These are phyloP conservation scores for Lachnellula arida DNA, from an alignment of 2,329 filamentous ascomycete genomes.

Conservation along the genomic window DNA sequence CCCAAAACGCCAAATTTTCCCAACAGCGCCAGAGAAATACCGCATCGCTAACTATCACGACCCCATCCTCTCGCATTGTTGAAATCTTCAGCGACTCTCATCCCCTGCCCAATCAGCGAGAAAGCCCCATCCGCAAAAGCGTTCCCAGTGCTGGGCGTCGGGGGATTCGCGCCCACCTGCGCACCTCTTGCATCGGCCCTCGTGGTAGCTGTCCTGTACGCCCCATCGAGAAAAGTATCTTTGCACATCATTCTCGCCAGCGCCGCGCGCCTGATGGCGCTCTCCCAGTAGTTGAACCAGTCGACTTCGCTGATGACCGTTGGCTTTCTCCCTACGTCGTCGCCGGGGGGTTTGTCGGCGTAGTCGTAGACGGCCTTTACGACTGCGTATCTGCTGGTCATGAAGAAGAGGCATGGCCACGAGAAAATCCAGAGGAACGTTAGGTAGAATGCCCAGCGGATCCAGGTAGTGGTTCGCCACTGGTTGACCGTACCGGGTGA, in stretches of 20 bases:
- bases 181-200: conserved; percentile 18
- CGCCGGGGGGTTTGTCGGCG: conserved; percentile 13
- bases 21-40: not conserved
- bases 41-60: conserved; percentile 15
- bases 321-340: conserved; percentile 13
- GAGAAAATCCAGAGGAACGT: conserved; percentile 64
- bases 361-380: conserved; percentile 48
- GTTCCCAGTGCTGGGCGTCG: conserved; percentile 32
- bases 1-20: not conserved
- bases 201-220: conserved; percentile 44
- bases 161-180: conserved; percentile 5
- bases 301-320: conserved; percentile 41
- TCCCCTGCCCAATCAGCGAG: conserved; percentile 43
- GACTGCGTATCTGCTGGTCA: conserved; percentile 64
- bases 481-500: conserved; percentile 57
- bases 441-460: conserved; percentile 60
- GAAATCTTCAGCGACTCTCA: conserved; percentile 21
- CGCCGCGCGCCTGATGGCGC: conserved; percentile 55
- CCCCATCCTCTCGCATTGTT: conserved; percentile 25
- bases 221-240: conserved; percentile 51
- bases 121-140: conserved; percentile 37
- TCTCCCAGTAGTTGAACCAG: conserved; percentile 60
- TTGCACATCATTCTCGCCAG: conserved; percentile 43
- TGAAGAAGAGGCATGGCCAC: conserved; percentile 66
- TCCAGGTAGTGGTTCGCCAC: conserved; percentile 60